Percentiles rank a stretch among this genome's conserved stretches.
These are phyloP conservation scores for Eragrostis nindensis DNA, from an alignment of 176 grass and related monocot genomes.

Conservation along the genomic window DNA sequence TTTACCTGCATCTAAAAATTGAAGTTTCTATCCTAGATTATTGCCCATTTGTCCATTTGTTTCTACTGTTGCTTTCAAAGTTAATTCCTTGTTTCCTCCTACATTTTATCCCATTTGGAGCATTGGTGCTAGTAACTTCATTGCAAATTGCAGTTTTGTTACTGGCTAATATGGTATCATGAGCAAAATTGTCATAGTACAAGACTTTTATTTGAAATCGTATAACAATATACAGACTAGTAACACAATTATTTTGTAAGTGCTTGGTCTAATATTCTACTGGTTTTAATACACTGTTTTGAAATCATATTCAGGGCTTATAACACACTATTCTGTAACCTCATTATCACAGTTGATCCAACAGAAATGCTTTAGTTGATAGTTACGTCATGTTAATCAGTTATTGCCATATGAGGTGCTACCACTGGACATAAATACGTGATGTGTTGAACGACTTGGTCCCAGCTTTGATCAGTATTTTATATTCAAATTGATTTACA, in stretches of 20 bases:
- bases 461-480: not conserved
- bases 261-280: not conserved
- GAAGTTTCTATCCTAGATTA: not conserved
- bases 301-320: not conserved
- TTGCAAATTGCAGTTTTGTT: conserved; percentile 19
- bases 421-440: no score
- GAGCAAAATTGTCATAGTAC: not conserved
- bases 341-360: not conserved
- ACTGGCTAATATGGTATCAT: conserved; percentile 16
- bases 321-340: not conserved
- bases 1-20: not conserved
- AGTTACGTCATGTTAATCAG: not conserved
- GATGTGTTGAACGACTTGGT: not conserved
- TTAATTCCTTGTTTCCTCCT: conserved; percentile 18
- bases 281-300: not conserved
- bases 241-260: not conserved
- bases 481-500: not conserved
- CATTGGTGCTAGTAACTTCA: not conserved
- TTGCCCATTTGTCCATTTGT: not conserved
- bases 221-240: not conserved
- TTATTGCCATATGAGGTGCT: not conserved
- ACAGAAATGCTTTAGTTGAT: not conserved
- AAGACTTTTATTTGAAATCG: conserved; percentile 7
- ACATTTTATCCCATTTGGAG: conserved; percentile 9
- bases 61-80: not conserved